Conservation (phyloP, 2,329 filamentous ascomycete species). For the Colletotrichum camelliae region DNA sequence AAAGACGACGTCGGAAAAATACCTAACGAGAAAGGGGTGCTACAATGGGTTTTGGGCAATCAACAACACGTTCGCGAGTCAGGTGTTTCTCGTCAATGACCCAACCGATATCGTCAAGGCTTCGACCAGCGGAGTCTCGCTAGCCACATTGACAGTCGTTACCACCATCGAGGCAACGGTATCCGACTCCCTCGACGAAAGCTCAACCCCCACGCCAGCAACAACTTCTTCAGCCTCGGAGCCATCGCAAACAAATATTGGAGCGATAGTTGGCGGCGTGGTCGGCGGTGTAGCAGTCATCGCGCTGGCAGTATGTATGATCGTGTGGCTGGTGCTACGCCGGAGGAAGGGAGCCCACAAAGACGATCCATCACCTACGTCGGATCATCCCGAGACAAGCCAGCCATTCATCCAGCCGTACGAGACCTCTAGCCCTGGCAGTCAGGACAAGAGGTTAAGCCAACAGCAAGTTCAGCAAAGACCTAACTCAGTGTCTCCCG, state of each 20-base stretch:
- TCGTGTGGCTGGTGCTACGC: not conserved
- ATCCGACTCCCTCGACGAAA: no score
- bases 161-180: no score
- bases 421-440: not conserved
- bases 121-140: no score
- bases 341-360: accelerated
- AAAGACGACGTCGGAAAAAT: no score
- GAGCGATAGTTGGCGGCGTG: not conserved
- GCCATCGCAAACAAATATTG: accelerated
- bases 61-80: no score
- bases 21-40: no score
- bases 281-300: not conserved
- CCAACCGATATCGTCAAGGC: no score
- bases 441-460: not conserved
- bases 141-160: no score
- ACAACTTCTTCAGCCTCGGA: not conserved
- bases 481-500: accelerated
- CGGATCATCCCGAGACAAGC: not conserved
- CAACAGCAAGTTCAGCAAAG: not conserved
- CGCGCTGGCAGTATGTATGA: not conserved
- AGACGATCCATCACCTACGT: accelerated
- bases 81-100: no score
- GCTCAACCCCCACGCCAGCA: no score
- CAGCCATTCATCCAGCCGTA: not conserved
- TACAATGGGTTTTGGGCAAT: no score